Evolutionary conservation across 371 early-diverging fungal species (phyloP), one percentile per base, ranked within the genome.

Genomic region (Cokeromyces recurvatus): DNA sequence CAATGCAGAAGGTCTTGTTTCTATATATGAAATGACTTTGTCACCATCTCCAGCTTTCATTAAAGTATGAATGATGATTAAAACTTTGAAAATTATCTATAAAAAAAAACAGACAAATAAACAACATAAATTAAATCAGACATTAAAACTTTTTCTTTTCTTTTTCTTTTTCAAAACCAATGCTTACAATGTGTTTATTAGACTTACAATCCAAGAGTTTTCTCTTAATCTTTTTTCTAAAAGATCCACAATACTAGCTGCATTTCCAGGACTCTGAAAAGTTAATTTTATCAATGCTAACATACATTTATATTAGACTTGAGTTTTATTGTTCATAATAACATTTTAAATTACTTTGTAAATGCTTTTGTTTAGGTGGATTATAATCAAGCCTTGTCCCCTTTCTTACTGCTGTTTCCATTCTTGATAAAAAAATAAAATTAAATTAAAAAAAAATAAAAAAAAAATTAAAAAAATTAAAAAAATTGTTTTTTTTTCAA

Each of bases 1-100:
- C 35, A 90, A 55, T 4, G 82, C 65, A 14, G 71, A 65, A 0
- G 81, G 64, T 57, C 82, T 73, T 52, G 64, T 68, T 66, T 50
- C 81, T 54, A 90, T 64, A 38, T 82, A 91, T 19, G 77, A 81
- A 49, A 89, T 69, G 4, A 87, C 77, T 10, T 79, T 71, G 24
- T 87, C 83, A 5, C 85, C 84, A 31, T 83, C 79, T 20, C 91
- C 91, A 51, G 91, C 84, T 21, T 88, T 76, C 66, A 92, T 81
- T 55, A 95, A 66, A 21, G 90, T 82, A 57, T 95, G 96, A 16
- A 91, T 71, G 24, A 91, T 74, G 43, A 92, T 82, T 35, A 95
- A 74, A 0, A 90, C 79, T 62, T 95, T 95, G 76, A 93, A 90
- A 3, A 85, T 86, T n/a, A 89, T 83, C 93, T 92, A 71, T 31